phyloP scores from a whole-genome alignment of 345 rosid species.

The Crucihimalaya himalaica region DNA sequence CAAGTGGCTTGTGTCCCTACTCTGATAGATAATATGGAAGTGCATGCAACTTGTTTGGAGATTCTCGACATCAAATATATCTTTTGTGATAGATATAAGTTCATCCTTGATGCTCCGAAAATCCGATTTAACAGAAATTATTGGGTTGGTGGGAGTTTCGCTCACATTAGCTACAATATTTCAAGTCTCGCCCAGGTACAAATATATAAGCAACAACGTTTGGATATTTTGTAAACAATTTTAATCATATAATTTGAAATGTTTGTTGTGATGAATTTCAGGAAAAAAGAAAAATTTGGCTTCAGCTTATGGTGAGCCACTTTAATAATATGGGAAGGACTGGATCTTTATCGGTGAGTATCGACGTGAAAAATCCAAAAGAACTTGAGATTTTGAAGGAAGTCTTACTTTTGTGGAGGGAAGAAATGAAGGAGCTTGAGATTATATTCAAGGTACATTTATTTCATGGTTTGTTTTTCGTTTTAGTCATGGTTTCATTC shows the following conservation, averaged over 20 bases:
- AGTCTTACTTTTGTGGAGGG: slow-evolving; percentile 17
- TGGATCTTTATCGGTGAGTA: slow-evolving; percentile 19
- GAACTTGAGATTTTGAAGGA: slow-evolving; percentile 25
- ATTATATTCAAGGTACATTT: slow-evolving; percentile 24
- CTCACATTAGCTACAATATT: slow-evolving; percentile 8
- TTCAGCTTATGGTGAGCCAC: background rate
- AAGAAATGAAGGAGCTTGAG: slow-evolving; percentile 19
- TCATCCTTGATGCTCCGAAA: slow-evolving; percentile 24
- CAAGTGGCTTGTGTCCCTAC: background rate
- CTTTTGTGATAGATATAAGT: background rate
- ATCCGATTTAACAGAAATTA: background rate
- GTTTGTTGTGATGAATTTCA: slow-evolving; percentile 4
- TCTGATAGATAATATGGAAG: background rate
- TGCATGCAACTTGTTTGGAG: slow-evolving; percentile 1
- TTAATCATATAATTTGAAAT: background rate
- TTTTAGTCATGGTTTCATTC: too few relatives aligned
- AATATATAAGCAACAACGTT: background rate
- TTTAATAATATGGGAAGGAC: background rate
- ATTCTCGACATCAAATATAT: slow-evolving; percentile 10
- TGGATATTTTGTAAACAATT: background rate
- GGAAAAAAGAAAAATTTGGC: slow-evolving; percentile 17
- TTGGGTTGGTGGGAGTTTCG: background rate
- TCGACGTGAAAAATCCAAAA: slow-evolving; percentile 11
- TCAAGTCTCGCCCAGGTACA: slow-evolving; percentile 29
- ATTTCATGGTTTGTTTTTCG: too few relatives aligned